Evolutionary conservation across 164 flowering plant genomes (phyloP).

Genomic region (Echeveria elegans): DNA sequence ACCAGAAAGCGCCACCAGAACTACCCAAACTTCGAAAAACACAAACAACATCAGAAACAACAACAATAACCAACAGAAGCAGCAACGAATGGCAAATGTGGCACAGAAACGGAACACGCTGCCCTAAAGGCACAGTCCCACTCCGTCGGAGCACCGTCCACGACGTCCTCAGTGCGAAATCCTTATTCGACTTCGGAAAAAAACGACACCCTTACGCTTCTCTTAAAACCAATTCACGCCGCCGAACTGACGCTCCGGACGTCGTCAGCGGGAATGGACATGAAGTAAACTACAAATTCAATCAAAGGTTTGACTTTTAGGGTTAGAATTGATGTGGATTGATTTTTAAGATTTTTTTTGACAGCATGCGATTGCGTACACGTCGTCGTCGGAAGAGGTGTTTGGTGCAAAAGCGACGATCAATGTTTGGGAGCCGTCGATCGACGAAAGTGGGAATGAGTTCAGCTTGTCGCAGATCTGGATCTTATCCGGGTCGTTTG

Average conservation of each 20-base stretch:
- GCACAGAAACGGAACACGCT: conserved; percentile 63
- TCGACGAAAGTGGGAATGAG: conserved; percentile 54
- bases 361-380: conserved; percentile 93
- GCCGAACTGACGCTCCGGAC: conserved; percentile 53
- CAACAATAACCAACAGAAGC: background rate
- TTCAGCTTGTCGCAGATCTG: conserved; percentile 91
- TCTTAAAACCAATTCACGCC: conserved; percentile 14
- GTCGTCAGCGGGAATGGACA: conserved; percentile 83
- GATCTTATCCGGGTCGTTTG: conserved; percentile 82
- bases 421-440: conserved; percentile 92
- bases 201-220: conserved; percentile 23
- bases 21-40: conserved; percentile 32
- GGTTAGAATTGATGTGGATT: background rate
- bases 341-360: background rate
- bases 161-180: conserved; percentile 86
- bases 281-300: conserved; percentile 45
- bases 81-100: conserved; percentile 71
- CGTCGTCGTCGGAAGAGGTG: conserved; percentile 45
- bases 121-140: conserved; percentile 84
- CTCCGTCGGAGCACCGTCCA: conserved; percentile 62
- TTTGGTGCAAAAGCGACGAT: conserved; percentile 90
- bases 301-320: background rate
- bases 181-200: conserved; percentile 77
- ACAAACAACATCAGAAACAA: conserved; percentile 9
- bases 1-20: conserved; percentile 38